A percentile compares a stretch with the other conserved stretches of the same genome.
Conservation (phyloP, 139 green algal genomes). For the Chlamydomonas sphaeroides region DNA sequence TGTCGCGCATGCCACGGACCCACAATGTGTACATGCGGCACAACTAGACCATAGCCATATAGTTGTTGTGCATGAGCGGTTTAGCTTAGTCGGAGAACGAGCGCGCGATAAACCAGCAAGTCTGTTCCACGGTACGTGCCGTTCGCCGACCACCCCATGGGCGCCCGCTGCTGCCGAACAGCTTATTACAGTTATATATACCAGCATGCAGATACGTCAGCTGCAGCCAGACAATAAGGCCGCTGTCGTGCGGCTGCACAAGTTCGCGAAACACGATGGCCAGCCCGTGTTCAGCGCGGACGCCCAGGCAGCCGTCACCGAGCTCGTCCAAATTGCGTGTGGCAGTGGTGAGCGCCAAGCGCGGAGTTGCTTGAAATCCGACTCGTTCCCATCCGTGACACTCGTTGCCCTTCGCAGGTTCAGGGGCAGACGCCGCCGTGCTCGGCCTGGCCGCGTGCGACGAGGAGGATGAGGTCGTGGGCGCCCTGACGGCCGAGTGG, state of each 20-base stretch:
- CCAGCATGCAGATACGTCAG: background rate
- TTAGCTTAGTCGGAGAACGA: too few relatives aligned
- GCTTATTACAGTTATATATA: background rate
- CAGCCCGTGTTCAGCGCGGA: background rate
- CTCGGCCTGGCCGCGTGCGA: background rate
- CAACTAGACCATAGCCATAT: too few relatives aligned
- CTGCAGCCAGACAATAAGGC: background rate
- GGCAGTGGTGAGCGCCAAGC: background rate
- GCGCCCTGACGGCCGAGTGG: slow-evolving; percentile 15
- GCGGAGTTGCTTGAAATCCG: background rate
- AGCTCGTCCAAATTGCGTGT: background rate
- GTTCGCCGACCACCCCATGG: too few relatives aligned
- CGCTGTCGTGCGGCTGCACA: background rate
- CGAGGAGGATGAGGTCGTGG: slow-evolving; percentile 1
- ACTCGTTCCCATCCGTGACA: too few relatives aligned
- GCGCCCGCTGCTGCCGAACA: background rate
- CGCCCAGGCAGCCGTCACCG: background rate
- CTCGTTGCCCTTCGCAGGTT: too few relatives aligned
- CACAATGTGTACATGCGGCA: too few relatives aligned
- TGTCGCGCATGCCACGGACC: too few relatives aligned
- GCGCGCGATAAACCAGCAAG: too few relatives aligned
- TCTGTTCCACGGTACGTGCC: too few relatives aligned
- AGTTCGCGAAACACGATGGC: slow-evolving; percentile 15
- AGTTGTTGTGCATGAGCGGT: too few relatives aligned
- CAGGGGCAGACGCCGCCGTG: background rate